phyloP scores from a whole-genome alignment of 495 filamentous ascomycete species.

The Neurospora sp. region DNA sequence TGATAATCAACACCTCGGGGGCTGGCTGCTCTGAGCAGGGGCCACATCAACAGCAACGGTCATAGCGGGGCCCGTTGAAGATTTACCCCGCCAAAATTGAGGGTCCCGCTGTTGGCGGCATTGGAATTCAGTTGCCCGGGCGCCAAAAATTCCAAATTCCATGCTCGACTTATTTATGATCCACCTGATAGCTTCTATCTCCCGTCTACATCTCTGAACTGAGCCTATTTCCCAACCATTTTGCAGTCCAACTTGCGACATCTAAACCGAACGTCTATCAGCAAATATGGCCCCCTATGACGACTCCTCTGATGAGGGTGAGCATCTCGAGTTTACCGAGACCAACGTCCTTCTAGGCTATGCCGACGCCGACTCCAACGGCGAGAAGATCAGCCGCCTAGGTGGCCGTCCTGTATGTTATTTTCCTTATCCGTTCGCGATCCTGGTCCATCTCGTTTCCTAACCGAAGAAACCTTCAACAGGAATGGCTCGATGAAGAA shows the following conservation, averaged over 20 bases:
- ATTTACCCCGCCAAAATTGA: conserved; percentile 29
- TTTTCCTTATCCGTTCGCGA: not conserved
- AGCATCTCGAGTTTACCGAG: conserved; percentile 63
- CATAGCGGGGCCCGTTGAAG: conserved; percentile 16
- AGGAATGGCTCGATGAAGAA: conserved; percentile 72
- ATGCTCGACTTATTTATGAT: not conserved
- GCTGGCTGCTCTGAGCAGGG: not conserved
- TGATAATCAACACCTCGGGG: not conserved
- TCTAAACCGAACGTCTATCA: not conserved
- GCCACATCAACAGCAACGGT: not conserved
- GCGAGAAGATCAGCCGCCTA: conserved; percentile 80
- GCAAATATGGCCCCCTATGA: conserved; percentile 70
- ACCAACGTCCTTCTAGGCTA: conserved; percentile 90
- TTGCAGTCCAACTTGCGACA: not conserved
- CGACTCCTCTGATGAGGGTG: conserved; percentile 69
- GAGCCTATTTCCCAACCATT: not conserved
- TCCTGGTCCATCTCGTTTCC: not conserved
- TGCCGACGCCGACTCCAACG: conserved; percentile 68
- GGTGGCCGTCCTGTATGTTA: conserved; percentile 73
- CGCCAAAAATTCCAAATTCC: conserved; percentile 7
- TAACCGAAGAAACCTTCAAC: not conserved
- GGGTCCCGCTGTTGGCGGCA: not conserved
- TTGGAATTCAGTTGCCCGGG: conserved; percentile 4
- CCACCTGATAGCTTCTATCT: not conserved
- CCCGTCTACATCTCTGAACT: not conserved